These are phyloP conservation scores for Pyrenophora graminea DNA, from an alignment of 2,329 filamentous ascomycete genomes.

Conservation along the genomic window DNA sequence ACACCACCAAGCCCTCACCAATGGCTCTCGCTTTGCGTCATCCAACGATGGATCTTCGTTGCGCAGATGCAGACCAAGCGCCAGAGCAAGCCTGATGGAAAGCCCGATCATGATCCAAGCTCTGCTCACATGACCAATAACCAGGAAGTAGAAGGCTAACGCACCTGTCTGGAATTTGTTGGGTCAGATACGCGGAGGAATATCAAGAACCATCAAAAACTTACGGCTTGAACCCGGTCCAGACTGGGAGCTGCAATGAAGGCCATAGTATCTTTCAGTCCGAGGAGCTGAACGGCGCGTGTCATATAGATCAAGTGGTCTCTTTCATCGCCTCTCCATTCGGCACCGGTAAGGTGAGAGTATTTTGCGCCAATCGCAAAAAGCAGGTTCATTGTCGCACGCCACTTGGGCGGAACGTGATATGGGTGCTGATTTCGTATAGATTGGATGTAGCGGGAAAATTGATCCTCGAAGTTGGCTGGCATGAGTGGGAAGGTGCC, in stretches of 20 bases:
- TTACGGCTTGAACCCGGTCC: conserved; percentile 45
- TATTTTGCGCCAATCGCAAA: conserved; percentile 50
- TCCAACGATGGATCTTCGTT: conserved; percentile 37
- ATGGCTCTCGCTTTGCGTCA: conserved; percentile 36
- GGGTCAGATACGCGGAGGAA: conserved; percentile 8
- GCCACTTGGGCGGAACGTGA: conserved; percentile 32
- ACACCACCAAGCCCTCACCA: conserved; percentile 48
- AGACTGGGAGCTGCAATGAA: conserved; percentile 41
- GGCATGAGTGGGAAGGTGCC: conserved; percentile 40
- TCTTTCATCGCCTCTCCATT: conserved; percentile 34
- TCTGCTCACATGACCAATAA: conserved; percentile 32
- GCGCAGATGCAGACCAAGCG: conserved; percentile 46
- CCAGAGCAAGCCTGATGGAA: conserved; percentile 43
- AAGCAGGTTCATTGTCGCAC: conserved; percentile 47
- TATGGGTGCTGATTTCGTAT: conserved; percentile 11
- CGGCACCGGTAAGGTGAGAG: conserved; percentile 38
- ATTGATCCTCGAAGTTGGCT: conserved; percentile 25
- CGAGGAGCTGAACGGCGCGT: conserved; percentile 31
- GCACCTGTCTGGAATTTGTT: conserved; percentile 21
- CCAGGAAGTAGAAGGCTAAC: conserved; percentile 33
- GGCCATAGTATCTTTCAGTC: conserved; percentile 22
- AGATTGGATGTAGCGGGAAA: conserved; percentile 20
- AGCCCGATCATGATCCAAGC: conserved; percentile 46
- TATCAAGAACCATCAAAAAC: conserved; percentile 25
- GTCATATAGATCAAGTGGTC: conserved; percentile 49